These are phyloP conservation scores for Epichloe uncinata DNA, from an alignment of 2,329 filamentous ascomycete genomes.

Conservation along the genomic window DNA sequence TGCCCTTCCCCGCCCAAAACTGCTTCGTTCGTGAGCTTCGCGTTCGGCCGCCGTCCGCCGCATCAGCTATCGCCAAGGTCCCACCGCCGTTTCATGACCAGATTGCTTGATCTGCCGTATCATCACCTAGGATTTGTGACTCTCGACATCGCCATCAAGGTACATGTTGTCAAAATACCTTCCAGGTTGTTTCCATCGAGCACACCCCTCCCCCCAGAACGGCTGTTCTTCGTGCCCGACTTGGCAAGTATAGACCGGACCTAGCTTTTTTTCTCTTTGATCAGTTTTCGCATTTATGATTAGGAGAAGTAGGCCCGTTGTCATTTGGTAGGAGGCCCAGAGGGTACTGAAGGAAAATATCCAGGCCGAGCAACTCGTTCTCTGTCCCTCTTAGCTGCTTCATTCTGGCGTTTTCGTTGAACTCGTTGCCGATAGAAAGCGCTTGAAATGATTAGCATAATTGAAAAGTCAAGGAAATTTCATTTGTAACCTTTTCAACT, in stretches of 20 bases:
- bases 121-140: not conserved
- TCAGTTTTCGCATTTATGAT: too few relatives aligned
- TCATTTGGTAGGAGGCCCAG: slow-evolving; percentile 31
- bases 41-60: too few relatives aligned
- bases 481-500: slow-evolving; percentile 57
- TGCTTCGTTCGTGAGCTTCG: not conserved
- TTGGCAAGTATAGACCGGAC: not conserved
- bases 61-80: too few relatives aligned
- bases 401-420: slow-evolving; percentile 46
- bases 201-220: not conserved
- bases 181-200: not conserved
- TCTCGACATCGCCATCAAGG: not conserved
- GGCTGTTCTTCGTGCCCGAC: not conserved
- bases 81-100: not conserved
- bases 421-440: slow-evolving; percentile 78
- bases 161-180: not conserved
- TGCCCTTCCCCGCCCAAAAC: not conserved
- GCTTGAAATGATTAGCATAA: slow-evolving; percentile 27
- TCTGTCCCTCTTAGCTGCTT: slow-evolving; percentile 58
- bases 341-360: slow-evolving; percentile 77
- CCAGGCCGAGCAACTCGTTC: slow-evolving; percentile 67
- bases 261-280: not conserved
- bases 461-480: not conserved
- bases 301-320: not conserved
- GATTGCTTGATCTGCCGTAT: not conserved